These are phyloP conservation scores for Pittosporum tobira DNA, from an alignment of 129 eudicot genomes.

Conservation along the genomic window DNA sequence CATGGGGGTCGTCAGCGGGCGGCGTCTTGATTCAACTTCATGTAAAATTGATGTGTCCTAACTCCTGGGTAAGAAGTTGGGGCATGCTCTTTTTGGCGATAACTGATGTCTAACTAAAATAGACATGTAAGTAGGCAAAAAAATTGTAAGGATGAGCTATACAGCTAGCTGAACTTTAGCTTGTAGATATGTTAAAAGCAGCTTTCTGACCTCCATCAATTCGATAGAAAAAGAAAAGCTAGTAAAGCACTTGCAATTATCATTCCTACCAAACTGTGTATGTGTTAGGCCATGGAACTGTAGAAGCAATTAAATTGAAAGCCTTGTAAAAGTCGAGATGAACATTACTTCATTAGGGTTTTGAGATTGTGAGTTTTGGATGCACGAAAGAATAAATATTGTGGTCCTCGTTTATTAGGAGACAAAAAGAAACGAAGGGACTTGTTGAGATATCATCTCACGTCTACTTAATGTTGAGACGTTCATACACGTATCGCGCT, in stretches of 20 bases:
- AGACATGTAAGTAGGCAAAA: conserved; percentile 18
- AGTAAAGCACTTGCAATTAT: conserved; percentile 2
- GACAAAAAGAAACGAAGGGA: too few species aligned
- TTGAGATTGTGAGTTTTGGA: too few species aligned
- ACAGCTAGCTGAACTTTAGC: not conserved
- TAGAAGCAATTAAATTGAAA: too few species aligned
- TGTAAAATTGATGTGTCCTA: too few species aligned
- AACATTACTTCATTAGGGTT: too few species aligned
- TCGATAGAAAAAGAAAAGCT: not conserved
- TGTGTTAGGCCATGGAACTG: conserved; percentile 11
- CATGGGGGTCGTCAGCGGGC: not conserved
- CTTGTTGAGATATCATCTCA: too few species aligned
- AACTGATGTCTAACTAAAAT: conserved; percentile 27
- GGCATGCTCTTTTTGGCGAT: conserved; percentile 13
- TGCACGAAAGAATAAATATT: too few species aligned
- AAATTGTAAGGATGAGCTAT: conserved; percentile 3
- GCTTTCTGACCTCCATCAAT: conserved; percentile 10
- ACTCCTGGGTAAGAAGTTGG: conserved; percentile 10
- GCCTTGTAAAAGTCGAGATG: too few species aligned
- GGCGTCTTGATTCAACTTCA: not conserved
- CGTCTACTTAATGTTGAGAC: too few species aligned
- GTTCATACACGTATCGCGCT: too few species aligned
- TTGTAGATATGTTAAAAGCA: conserved; percentile 10
- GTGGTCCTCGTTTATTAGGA: too few species aligned
- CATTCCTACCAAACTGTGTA: conserved; percentile 11